Percentiles rank a stretch among this genome's conserved stretches.
Conservation (phyloP, 1,284 basidiomycete genomes). For the Tilletia indica region DNA sequence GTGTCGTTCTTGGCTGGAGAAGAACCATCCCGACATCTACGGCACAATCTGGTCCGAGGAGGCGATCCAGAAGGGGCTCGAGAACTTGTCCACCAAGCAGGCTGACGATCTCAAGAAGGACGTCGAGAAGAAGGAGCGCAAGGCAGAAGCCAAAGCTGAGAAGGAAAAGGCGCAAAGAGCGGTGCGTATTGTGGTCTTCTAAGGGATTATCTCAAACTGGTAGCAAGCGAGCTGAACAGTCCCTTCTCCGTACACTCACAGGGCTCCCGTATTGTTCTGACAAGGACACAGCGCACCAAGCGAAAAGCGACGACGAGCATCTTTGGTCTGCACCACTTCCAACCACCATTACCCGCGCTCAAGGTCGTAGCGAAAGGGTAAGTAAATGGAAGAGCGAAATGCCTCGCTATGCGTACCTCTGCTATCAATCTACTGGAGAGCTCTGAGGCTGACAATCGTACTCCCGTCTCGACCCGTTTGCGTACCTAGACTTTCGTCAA, state of each 20-base stretch:
- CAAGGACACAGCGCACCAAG: conserved; percentile 51
- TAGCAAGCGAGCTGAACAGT: not conserved
- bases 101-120: conserved; percentile 51
- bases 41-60: conserved; percentile 46
- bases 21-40: conserved; percentile 39
- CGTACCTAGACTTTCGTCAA: conserved; percentile 38
- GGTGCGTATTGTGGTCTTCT: not conserved
- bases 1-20: conserved; percentile 46
- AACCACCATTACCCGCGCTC: conserved; percentile 49
- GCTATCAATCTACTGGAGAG: not conserved
- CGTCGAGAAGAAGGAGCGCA: conserved; percentile 51
- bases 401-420: not conserved
- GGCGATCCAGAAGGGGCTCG: conserved; percentile 45
- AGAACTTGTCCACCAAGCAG: conserved; percentile 49
- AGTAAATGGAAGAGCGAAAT: conserved; percentile 21
- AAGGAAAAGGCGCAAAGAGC: conserved; percentile 44
- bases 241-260: conserved; percentile 1
- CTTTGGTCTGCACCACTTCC: conserved; percentile 48
- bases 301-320: conserved; percentile 53
- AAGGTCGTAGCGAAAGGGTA: conserved; percentile 53
- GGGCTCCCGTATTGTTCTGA: conserved; percentile 45
- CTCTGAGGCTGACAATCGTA: too few relatives aligned
- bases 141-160: conserved; percentile 53
- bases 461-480: too few relatives aligned
- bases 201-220: not conserved